phyloP scores from a whole-genome alignment of 2,329 filamentous ascomycete genomes.

The Biscogniauxia mediterranea region DNA sequence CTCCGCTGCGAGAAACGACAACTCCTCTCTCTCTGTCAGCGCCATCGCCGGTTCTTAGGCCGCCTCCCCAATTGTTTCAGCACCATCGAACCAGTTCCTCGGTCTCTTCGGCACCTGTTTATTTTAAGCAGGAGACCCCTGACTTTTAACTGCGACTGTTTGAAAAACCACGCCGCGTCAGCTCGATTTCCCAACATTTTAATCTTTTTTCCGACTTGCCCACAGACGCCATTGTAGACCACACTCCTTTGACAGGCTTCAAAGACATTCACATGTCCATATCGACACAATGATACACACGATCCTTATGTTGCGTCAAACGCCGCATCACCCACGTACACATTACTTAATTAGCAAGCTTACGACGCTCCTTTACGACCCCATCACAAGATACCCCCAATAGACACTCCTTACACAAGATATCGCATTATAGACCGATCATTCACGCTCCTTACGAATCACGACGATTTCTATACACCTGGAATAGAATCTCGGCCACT shows the following conservation, averaged over 20 bases:
- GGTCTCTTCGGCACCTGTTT: constrained; percentile 31
- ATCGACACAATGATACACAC: constrained; percentile 38
- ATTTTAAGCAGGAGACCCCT: constrained; percentile 38
- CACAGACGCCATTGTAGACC: constrained; percentile 37
- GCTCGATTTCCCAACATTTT: constrained; percentile 22
- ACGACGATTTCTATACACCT: constrained; percentile 35
- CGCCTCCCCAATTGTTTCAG: constrained; percentile 35
- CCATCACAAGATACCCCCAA: constrained; percentile 39
- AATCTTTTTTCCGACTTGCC: constrained; percentile 24
- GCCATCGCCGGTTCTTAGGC: constrained; percentile 35
- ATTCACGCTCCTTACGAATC: constrained; percentile 34
- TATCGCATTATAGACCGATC: constrained; percentile 33
- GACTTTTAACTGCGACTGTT: constrained; percentile 15
- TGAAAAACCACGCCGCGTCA: constrained; percentile 8
- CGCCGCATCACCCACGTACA: constrained; percentile 25
- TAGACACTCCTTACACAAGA: constrained; percentile 45
- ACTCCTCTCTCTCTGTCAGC: constrained; percentile 34
- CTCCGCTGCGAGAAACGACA: constrained; percentile 39
- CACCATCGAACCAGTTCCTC: constrained; percentile 37
- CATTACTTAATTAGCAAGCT: constrained; percentile 34
- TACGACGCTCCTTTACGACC: constrained; percentile 39
- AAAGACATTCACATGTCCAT: constrained; percentile 32
- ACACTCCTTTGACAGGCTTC: constrained; percentile 37
- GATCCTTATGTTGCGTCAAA: constrained; percentile 32
- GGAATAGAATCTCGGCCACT: constrained; percentile 38